A percentile compares a stretch with the other conserved stretches of the same genome.
These are phyloP conservation scores for Paramecium sonneborni DNA, from an alignment of 73 alveolate genomes.

Conservation along the genomic window DNA sequence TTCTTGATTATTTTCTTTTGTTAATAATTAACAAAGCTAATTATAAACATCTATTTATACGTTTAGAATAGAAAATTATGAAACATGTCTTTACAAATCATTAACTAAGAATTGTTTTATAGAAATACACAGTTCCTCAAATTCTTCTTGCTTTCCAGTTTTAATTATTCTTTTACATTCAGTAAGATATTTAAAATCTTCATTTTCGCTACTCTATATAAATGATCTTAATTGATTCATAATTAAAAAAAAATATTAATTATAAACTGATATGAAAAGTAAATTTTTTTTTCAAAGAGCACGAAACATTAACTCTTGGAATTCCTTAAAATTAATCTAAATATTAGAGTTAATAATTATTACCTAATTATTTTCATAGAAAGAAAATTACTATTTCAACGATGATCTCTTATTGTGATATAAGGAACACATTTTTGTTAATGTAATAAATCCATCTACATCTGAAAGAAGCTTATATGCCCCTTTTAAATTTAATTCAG, in stretches of 20 bases:
- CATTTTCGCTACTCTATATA: not conserved
- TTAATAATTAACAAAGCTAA: not conserved
- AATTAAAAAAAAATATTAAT: no score
- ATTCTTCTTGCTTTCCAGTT: not conserved
- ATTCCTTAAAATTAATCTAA: not conserved
- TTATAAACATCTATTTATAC: not conserved
- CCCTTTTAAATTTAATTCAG: not conserved
- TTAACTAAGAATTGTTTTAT: not conserved
- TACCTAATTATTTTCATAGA: conserved; percentile 1
- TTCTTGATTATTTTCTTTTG: not conserved
- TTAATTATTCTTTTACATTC: not conserved
- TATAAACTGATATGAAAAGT: no score
- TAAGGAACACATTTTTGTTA: not conserved
- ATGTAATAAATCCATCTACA: not conserved
- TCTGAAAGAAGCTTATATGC: not conserved
- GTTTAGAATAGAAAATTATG: not conserved
- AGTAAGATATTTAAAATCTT: not conserved
- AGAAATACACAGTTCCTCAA: not conserved
- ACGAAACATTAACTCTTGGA: not conserved
- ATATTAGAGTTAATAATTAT: not conserved
- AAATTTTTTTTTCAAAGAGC: not conserved
- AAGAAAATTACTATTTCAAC: not conserved
- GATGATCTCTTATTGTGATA: not conserved
- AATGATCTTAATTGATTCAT: not conserved
- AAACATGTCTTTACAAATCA: not conserved